Evolutionary conservation across 2,329 filamentous ascomycete genomes (phyloP), one percentile per base, ranked within the genome.

Genomic region (Chrysoporthe austroafricana): DNA sequence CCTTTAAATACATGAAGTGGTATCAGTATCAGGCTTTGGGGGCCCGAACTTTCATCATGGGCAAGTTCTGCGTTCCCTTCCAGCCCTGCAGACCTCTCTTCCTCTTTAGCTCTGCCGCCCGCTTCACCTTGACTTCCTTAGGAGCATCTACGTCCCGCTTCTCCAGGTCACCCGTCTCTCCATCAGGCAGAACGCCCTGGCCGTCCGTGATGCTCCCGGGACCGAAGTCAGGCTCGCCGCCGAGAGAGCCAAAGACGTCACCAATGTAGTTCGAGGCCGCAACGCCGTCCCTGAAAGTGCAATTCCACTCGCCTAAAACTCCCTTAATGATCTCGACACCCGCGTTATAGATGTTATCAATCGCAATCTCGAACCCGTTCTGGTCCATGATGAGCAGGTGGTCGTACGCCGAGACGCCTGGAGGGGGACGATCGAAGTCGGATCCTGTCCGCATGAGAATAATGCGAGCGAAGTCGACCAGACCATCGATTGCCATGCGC

Each of bases 391-490:
- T 82, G 50, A 87, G 82, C 9, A 93, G 81, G 73, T 92, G 90
- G 48, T 88, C 81, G 26, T 84, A 82, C 9, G 86, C 83, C 0
- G 83, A 81, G 8, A 85, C 76, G 13, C 84, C 85, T 0, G 86
- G 84, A 34, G 87, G 89, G 0, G 89, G 89, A 6, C 91, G 86
- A 75, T 93, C 91, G 74, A 93, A 93, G 78, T 93, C 87, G 11
- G 88, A 90, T 1, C 85, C 84, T 0, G 88, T 88, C 39, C 91
- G 84, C 84, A 92, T 87, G 68, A 92, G 77, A 65, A 93, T 89
- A 70, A 91, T 84, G 3, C 91, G 84, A 5, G 81, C 77, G 76
- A 91, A 93, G 75, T 93, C 91, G 4, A 89, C 85, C 4, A 87
- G 73, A 2, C 85, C 83, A 70, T 82, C 80, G 32, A 85, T 77